Conservation (phyloP, 169 alveolate species). For the Babesia ovis region DNA sequence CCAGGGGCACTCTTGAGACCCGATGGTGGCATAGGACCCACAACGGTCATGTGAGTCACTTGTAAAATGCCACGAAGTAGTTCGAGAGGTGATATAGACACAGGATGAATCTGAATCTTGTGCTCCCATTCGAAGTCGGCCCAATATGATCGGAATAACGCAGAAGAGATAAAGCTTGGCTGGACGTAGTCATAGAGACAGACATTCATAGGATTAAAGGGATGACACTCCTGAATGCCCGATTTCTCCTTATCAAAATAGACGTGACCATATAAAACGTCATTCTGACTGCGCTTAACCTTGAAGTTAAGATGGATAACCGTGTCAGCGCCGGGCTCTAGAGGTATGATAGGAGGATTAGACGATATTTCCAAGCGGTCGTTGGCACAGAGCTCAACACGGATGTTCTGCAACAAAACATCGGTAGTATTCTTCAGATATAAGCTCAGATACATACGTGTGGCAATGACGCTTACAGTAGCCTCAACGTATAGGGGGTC, state of each 20-base stretch:
- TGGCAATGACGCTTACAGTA: conserved; percentile 83
- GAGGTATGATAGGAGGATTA: conserved; percentile 81
- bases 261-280: conserved; percentile 90
- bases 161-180: conserved; percentile 85
- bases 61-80: conserved; percentile 2
- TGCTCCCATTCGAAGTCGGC: conserved; percentile 96
- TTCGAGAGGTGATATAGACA: conserved; percentile 29
- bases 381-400: conserved; percentile 86
- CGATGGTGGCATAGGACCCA: conserved; percentile 49
- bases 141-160: conserved; percentile 91
- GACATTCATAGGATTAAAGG: conserved; percentile 84
- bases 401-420: conserved; percentile 89
- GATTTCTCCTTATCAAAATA: conserved; percentile 83
- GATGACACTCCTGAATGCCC: conserved; percentile 75
- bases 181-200: conserved; percentile 86
- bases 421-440: conserved; percentile 84
- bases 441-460: conserved; percentile 86
- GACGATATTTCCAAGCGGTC: conserved; percentile 82
- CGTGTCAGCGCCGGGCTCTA: conserved; percentile 79
- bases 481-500: conserved; percentile 95
- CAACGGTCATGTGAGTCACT: conserved; percentile 53
- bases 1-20: conserved; percentile 41
- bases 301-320: conserved; percentile 80
- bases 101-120: conserved; percentile 76
- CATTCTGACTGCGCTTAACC: conserved; percentile 85